A percentile compares a stretch with the other conserved stretches of the same genome.
Conservation (phyloP, 2,329 filamentous ascomycete species). For the Scedosporium aurantiacum region DNA sequence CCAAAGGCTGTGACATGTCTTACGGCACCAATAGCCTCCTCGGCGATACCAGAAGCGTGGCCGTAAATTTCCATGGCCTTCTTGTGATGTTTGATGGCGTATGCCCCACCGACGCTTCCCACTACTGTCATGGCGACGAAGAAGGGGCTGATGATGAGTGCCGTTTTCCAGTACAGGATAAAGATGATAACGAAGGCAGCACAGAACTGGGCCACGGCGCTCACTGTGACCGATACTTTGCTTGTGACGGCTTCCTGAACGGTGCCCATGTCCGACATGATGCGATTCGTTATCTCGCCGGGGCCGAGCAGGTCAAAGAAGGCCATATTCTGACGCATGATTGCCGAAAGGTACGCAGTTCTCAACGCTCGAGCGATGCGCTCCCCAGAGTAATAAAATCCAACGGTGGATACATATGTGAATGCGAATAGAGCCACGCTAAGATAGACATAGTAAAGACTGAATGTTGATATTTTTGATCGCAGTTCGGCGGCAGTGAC, state of each 20-base stretch:
- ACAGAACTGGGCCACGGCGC: constrained; percentile 28
- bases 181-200: constrained; percentile 29
- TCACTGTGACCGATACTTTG: constrained; percentile 31
- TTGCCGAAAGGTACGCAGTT: constrained; percentile 25
- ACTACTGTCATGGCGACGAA: constrained; percentile 31
- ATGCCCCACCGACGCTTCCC: constrained; percentile 23
- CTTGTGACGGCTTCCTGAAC: constrained; percentile 33
- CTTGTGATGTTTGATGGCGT: constrained; percentile 29
- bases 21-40: constrained; percentile 37
- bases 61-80: constrained; percentile 30
- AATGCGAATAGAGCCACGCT: constrained; percentile 41
- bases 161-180: constrained; percentile 28
- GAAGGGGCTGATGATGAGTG: constrained; percentile 31
- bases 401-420: constrained; percentile 10
- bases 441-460: constrained; percentile 46
- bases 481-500: no score
- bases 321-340: constrained; percentile 38
- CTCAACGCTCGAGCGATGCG: constrained; percentile 24
- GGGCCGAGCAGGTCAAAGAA: constrained; percentile 38
- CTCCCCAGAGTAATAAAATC: constrained; percentile 26
- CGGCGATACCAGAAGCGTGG: constrained; percentile 31
- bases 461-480: constrained; percentile 12
- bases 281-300: constrained; percentile 29
- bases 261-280: constrained; percentile 35
- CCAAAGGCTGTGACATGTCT: constrained; percentile 40